Evolutionary conservation across 179 eudicot species (phyloP), one percentile per base, ranked within the genome.

Genomic region (Camellia oleifera): DNA sequence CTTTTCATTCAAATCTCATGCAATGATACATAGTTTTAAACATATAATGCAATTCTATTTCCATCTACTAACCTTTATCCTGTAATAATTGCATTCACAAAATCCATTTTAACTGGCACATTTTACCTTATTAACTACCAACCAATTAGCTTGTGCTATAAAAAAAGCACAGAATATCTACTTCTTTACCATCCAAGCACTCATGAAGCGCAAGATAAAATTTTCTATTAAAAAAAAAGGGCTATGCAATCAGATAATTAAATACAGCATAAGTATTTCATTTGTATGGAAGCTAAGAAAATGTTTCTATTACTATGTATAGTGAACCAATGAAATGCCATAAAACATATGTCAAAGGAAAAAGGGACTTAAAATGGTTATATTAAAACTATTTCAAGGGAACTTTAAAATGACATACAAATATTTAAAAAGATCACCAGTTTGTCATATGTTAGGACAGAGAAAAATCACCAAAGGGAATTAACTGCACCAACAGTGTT

Each of bases 401-500:
- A 42, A 5, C 18, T 2, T 52, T 52, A 6, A 7, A 23, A 20
- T 13, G 2, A 60, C 26, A 18, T 7, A 4, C 4, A 23, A 63
- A 46, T 20, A 70, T 10, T 18, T 4, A 65, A 5, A 15, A 65
- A 53, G 62, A 77, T 48, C 58, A 50, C 15, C 26, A 32, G 46
- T 18, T 65, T 9, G 7, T 65, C 71, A 23, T 63, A 2, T 42
- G 72, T 13, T 44, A 70, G 56, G 5, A 70, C 3, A 69, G 23
- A 13, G 8, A 50, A 6, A 11, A 18, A 71, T 4, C 60, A 50
- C 42, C 48, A 32, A 32, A 77, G 26, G 32, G 15, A 66, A 67
- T 77, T 66, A 54, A 74, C 17, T 32, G 26, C 74, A 66, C 32
- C 64, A 54, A 18, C 56, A 78, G 46, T 18, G 42, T 42, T n/a